Conservation (phyloP, 495 filamentous ascomycete genomes). For the Talaromyces stipitatus region DNA sequence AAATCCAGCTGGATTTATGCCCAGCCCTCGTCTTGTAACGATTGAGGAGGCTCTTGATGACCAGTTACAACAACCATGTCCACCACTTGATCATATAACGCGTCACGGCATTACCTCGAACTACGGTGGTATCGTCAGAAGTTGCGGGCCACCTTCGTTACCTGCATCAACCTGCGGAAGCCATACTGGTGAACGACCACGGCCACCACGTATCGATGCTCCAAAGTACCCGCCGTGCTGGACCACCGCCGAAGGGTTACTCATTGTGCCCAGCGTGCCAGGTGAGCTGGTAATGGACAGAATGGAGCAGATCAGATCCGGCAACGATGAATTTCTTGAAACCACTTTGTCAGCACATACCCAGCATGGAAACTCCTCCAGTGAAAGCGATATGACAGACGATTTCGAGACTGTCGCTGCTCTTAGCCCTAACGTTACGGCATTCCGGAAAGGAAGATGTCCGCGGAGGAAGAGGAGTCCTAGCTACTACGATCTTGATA, state of each 20-base stretch:
- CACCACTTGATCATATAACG: not conserved
- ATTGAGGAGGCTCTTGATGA: not conserved
- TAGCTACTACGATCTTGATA: slow-evolving; percentile 7
- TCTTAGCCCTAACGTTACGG: slow-evolving; percentile 5
- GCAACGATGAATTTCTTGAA: not conserved
- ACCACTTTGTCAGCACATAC: not conserved
- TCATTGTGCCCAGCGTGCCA: slow-evolving; percentile 5
- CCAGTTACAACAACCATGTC: not conserved
- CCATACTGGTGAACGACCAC: not conserved
- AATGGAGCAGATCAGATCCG: not conserved
- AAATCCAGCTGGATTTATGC: not conserved
- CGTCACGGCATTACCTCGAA: not conserved
- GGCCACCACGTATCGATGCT: not conserved
- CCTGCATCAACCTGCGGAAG: not conserved
- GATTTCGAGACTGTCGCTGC: not conserved
- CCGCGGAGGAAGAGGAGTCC: slow-evolving; percentile 2
- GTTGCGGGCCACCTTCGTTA: not conserved
- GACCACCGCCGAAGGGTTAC: not conserved
- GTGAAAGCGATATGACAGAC: not conserved
- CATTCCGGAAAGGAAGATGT: slow-evolving; percentile 3
- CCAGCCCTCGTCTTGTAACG: not conserved
- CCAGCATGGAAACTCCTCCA: not conserved
- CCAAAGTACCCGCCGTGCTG: slow-evolving; percentile 4
- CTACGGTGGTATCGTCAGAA: not conserved
- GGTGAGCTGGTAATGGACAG: not conserved